Percentiles rank a stretch among this genome's conserved stretches.
Evolutionary conservation across 371 early-diverging fungal genomes (phyloP).

Genomic region (Lichtheimia ramosa): DNA sequence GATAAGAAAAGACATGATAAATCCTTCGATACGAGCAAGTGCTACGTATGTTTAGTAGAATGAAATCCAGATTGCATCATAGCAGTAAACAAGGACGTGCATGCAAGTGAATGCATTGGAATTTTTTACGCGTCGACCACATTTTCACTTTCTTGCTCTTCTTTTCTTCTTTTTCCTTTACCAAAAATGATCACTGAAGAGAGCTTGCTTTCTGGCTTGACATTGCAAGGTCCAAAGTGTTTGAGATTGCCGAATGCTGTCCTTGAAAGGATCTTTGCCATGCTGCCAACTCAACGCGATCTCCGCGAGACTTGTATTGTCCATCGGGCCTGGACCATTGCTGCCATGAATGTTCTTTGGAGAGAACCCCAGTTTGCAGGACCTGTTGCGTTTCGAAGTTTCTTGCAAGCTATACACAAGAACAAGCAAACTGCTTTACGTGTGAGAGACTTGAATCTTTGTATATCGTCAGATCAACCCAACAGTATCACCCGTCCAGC

Average conservation of each 20-base stretch:
- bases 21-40: no score
- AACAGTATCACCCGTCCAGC: conserved; percentile 7
- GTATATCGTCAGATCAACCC: conserved; percentile 6
- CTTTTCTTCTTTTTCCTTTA: no score
- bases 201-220: not conserved
- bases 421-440: conserved; percentile 7
- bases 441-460: conserved; percentile 29
- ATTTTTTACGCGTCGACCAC: no score
- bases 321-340: conserved; percentile 29
- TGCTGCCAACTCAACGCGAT: conserved; percentile 26
- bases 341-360: conserved; percentile 39
- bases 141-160: no score
- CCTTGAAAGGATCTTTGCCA: conserved; percentile 32
- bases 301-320: conserved; percentile 32
- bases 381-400: conserved; percentile 19
- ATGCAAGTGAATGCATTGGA: no score
- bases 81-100: no score
- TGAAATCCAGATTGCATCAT: no score
- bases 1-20: no score
- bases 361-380: conserved; percentile 21
- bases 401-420: conserved; percentile 11
- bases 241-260: conserved; percentile 16
- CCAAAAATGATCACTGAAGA: conserved; percentile 1
- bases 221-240: not conserved
- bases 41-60: no score